Base-by-base conservation (phyloP, 202 grass and related monocot species). In the Sporobolus alterniflorus region DNA sequence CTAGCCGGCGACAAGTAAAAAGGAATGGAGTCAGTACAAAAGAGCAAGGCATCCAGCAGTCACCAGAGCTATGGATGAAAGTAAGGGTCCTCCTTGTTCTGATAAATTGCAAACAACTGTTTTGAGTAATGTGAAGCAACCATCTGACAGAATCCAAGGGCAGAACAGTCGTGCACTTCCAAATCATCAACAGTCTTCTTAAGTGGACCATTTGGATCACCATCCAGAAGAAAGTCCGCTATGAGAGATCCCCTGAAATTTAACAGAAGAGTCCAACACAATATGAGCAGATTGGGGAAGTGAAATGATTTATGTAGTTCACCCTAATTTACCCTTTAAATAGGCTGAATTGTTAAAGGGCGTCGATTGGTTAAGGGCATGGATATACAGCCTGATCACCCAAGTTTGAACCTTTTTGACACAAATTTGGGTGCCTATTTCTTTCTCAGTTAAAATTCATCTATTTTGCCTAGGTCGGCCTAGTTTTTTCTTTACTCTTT, bases 31-130 rank as follows among this genome's bases (percentile, higher is more conserved):
- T n/a, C n/a, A n/a, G n/a, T n/a, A 79, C 69, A 86, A 9, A 82
- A 52, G 6, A 56, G 14, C 1, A 6, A 69, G 7, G 41, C 12
- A 59, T 1, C 16, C n/a, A 59, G 51, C 25, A 48, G 16, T 71
- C 59, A 77, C 62, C 18, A 64, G 29, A 67, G 22, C 67, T 81
- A 88, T 76, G 90, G 88, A 73, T 43, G 70, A 52, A 94, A 87
- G 46, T 82, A 89, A 40, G 87, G 77, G 47, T 87, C 89, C 76
- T 94, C 91, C 84, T 87, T 86, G 46, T 73, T 89, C 77, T 85
- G 88, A 52, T 89, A 93, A 64, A 92, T 94, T 46, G 39, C 29
- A 75, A 97, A 97, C 18, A 92, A 75, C 72, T 97, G 87, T 43
- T 94, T 97, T 17, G 92, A 90, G 71, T 85, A 91, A 71, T 9